Base-by-base conservation (phyloP, 768 basidiomycete genomes). In the Dentipellis sp. region DNA sequence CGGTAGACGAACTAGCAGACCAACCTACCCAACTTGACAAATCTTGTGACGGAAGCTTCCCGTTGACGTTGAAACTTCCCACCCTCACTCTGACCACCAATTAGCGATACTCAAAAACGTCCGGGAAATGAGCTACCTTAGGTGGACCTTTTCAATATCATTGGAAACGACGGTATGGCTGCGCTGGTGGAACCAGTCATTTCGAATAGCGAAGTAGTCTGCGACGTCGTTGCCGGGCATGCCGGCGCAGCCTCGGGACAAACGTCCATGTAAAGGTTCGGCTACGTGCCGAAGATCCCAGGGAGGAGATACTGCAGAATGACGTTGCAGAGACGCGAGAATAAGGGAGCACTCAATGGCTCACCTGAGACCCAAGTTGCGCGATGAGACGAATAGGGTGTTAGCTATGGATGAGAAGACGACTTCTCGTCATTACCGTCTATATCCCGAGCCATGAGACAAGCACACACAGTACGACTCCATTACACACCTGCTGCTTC, bases 11-110 rank as follows among this genome's bases (percentile, higher is more conserved):
- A 1, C 35, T 17, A 21, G 36, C 48, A 7, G 38, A 22, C 8
- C 71, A 67, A 45, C 78, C 71, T 34, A 89, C 63, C 88, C 89
- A 91, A 2, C 77, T 67, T 4, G 80, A 78, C 9, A 92, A 69
- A 64, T 89, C 86, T 59, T 87, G 84, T 2, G 84, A 81, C 0
- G 91, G 87, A 38, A 78, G 61, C 63, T 82, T 83, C 1, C 88
- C 89, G 62, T 91, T 90, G 48, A 92, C 89, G 62, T 93, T 93
- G 73, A 92, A 93, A 0, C 87, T 88, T 19, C 90, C 88, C 16
- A 86, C 57, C 6, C 87, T 83, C 50, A 91, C 64, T 35, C 86
- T 88, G 58, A 11, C 37, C 22, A n/a, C 6, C 34, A 37, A 12
- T 55, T 46, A 51, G 46, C 53, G 10, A 55, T 40, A 29, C 3